A percentile compares a stretch with the other conserved stretches of the same genome.
These are phyloP conservation scores for Garcia nutans DNA, from an alignment of 345 rosid species.

Conservation along the genomic window DNA sequence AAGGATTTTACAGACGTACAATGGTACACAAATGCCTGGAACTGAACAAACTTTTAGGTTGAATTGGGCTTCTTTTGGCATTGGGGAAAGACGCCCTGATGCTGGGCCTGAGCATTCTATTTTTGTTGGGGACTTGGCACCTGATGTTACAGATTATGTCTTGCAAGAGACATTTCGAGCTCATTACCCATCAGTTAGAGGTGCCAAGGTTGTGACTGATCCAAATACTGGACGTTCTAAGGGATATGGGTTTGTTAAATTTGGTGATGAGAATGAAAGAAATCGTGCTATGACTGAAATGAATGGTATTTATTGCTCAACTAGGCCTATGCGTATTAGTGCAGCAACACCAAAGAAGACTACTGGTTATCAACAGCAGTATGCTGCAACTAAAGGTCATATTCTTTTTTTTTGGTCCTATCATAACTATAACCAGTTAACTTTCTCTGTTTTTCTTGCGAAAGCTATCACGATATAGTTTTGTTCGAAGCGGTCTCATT, in stretches of 20 bases:
- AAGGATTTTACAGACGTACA: slow-evolving; percentile 74
- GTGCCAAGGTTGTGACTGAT: slow-evolving; percentile 99
- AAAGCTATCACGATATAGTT: too few relatives aligned
- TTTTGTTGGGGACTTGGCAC: slow-evolving; percentile 92
- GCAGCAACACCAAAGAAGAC: slow-evolving; percentile 81
- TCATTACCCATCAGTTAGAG: slow-evolving; percentile 83
- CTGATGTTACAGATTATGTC: slow-evolving; percentile 89
- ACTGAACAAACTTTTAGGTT: slow-evolving; percentile 76
- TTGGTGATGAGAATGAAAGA: slow-evolving; percentile 85
- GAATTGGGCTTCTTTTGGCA: slow-evolving; percentile 98
- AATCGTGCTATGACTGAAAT: slow-evolving; percentile 91
- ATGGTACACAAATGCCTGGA: slow-evolving; percentile 91
- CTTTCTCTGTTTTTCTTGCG: too few relatives aligned
- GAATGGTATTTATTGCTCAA: slow-evolving; percentile 92
- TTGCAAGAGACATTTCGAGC: slow-evolving; percentile 91
- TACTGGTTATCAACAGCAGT: slow-evolving; percentile 61
- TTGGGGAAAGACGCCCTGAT: slow-evolving; percentile 80
- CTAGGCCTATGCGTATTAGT: slow-evolving; percentile 91
- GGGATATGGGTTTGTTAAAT: slow-evolving; percentile 96
- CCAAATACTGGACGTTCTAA: slow-evolving; percentile 94
- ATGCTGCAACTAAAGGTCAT: slow-evolving; percentile 56
- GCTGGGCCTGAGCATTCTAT: slow-evolving; percentile 96
- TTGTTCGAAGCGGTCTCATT: too few relatives aligned
- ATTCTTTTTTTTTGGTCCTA: not conserved
- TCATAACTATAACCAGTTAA: too few relatives aligned